Percentiles rank a stretch among this genome's conserved stretches.
Conservation (phyloP, 78 protist species). For the Dictyostelium capitatum region DNA sequence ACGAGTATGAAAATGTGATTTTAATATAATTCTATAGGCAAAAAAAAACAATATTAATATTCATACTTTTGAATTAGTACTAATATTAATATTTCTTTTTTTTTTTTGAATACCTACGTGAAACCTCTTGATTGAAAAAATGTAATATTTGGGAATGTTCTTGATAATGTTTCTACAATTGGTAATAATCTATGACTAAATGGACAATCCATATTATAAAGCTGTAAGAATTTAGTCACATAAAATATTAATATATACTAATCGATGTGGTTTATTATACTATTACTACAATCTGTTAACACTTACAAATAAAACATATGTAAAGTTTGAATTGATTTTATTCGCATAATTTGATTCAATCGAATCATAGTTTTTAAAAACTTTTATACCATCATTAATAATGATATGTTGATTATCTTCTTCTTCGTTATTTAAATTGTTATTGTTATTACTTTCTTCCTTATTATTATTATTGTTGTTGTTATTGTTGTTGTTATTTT, state of each 20-base stretch:
- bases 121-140: conserved; percentile 30
- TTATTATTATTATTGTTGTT: not conserved
- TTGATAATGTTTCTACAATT: conserved; percentile 21
- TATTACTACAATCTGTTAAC: not conserved
- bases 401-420: not conserved
- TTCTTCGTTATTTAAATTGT: not conserved
- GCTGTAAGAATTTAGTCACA: not conserved
- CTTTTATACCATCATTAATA: not conserved
- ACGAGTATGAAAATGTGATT: conserved; percentile 15
- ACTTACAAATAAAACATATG: conserved; percentile 7
- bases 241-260: too few relatives aligned
- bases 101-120: not conserved
- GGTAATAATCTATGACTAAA: conserved; percentile 31
- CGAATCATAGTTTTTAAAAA: not conserved
- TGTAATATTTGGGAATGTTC: conserved; percentile 49
- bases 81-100: not conserved
- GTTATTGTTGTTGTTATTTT: not conserved
- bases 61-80: too few relatives aligned
- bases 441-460: not conserved
- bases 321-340: not conserved
- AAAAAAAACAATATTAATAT: not conserved
- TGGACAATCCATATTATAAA: conserved; percentile 29
- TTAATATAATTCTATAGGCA: not conserved
- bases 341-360: not conserved
- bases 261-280: too few relatives aligned